A percentile compares a stretch with the other conserved stretches of the same genome.
Conservation (phyloP, 345 rosid genomes). For the Citrus reticulata region DNA sequence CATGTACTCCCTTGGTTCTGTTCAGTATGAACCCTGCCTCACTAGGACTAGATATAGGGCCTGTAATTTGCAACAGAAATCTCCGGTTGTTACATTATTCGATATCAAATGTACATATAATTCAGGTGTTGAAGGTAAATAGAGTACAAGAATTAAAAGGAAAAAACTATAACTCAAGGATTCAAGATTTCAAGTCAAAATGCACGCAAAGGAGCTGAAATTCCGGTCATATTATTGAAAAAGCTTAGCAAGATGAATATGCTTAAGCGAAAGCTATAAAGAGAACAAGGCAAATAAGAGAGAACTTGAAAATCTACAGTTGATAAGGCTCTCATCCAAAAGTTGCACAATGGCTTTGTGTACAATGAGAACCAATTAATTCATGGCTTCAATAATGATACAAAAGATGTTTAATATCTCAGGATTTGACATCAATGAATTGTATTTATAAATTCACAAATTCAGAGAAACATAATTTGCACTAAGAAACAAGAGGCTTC, state of each 20-base stretch:
- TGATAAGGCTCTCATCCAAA: not conserved
- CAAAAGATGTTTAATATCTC: not conserved
- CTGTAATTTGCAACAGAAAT: conserved; percentile 30
- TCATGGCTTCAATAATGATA: not conserved
- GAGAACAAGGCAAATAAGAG: not conserved
- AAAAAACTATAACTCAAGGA: not conserved
- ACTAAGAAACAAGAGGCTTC: not conserved
- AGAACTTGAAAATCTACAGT: not conserved
- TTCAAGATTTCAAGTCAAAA: not conserved
- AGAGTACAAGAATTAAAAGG: not conserved
- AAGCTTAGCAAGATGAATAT: not conserved
- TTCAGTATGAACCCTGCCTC: conserved; percentile 77
- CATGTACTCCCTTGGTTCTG: conserved; percentile 78
- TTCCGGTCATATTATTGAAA: not conserved
- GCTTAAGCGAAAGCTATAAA: not conserved
- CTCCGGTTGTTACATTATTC: not conserved
- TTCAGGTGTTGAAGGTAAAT: not conserved
- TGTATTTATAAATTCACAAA: not conserved
- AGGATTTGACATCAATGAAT: not conserved
- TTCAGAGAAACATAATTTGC: not conserved
- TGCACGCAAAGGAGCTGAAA: not conserved
- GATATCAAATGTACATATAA: not conserved
- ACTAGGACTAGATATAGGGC: conserved; percentile 76
- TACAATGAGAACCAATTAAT: not conserved
- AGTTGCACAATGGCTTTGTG: not conserved